Conservation (phyloP, 2,329 filamentous ascomycete species). For the Trichoderma sp. region DNA sequence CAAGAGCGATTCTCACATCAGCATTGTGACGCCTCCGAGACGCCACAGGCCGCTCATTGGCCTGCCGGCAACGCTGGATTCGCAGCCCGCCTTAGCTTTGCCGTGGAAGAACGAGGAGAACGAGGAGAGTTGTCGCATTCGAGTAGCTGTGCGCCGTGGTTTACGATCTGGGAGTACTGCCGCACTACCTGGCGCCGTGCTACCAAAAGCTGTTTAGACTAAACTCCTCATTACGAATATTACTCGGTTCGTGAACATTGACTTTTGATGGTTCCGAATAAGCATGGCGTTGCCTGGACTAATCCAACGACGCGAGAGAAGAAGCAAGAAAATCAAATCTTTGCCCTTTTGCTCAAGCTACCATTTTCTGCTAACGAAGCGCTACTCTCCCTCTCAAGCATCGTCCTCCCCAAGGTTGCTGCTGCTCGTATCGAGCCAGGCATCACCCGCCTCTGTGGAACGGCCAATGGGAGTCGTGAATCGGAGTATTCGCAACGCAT, state of each 20-base stretch:
- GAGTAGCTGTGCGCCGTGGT: not conserved
- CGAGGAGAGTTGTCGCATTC: not conserved
- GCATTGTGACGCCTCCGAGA: constrained; percentile 14
- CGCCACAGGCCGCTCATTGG: constrained; percentile 4
- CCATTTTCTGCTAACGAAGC: not conserved
- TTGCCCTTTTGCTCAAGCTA: not conserved
- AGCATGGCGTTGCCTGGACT: not conserved
- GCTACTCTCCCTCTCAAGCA: not conserved
- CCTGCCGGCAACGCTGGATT: constrained; percentile 10
- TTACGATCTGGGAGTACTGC: not conserved
- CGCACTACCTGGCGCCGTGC: not conserved
- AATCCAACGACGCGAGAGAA: not conserved
- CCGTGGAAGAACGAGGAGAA: not conserved
- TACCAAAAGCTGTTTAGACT: not conserved
- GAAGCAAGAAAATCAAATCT: not conserved
- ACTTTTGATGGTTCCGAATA: not conserved
- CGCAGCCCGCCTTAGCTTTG: not conserved
- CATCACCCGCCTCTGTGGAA: not conserved
- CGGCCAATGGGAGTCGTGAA: not conserved
- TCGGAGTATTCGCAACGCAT: not conserved
- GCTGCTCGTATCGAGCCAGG: not conserved
- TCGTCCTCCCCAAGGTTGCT: not conserved
- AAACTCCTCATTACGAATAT: not conserved
- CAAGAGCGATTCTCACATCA: constrained; percentile 16
- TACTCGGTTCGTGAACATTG: not conserved